phyloP scores from a whole-genome alignment of 106 monocot genomes.

The Acanthochlamys bracteata region DNA sequence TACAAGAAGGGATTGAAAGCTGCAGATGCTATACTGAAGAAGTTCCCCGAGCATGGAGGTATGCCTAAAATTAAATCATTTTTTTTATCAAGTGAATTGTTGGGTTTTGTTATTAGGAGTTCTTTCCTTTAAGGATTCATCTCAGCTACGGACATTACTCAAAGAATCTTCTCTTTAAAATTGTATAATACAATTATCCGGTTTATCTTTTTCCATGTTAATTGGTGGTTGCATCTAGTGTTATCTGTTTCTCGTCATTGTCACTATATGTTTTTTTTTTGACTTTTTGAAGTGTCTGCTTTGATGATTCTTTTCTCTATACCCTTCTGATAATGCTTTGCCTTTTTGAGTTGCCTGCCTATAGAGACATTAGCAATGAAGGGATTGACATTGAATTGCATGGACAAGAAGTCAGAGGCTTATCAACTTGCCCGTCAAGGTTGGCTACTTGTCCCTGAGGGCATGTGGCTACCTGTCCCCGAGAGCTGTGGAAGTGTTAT shows the following conservation, averaged over 20 bases:
- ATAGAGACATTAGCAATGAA: slow-evolving; percentile 98
- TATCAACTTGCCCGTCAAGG: slow-evolving; percentile 99
- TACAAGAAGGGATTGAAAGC: slow-evolving; percentile 96
- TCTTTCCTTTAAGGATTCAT: not conserved
- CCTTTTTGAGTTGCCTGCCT: not conserved
- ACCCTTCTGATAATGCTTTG: not conserved
- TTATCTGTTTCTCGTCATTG: not conserved
- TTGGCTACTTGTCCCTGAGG: not conserved
- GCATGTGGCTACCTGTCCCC: not conserved
- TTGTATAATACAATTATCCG: not conserved
- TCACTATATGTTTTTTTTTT: no score
- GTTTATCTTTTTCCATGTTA: not conserved
- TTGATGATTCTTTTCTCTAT: not conserved
- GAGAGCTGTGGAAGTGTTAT: no score
- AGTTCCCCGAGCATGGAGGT: slow-evolving; percentile 98
- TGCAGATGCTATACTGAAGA: slow-evolving; percentile 94
- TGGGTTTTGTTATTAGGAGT: not conserved
- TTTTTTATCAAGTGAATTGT: not conserved
- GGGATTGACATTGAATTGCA: slow-evolving; percentile 90
- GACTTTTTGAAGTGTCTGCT: no score
- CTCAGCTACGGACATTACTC: not conserved
- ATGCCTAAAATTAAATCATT: slow-evolving; percentile 12
- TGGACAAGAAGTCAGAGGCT: slow-evolving; percentile 95
- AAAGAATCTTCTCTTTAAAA: not conserved
- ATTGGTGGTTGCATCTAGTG: not conserved